These are phyloP conservation scores for Syncephalastrum monosporum DNA, from an alignment of 371 early-diverging fungal species.

Conservation along the genomic window DNA sequence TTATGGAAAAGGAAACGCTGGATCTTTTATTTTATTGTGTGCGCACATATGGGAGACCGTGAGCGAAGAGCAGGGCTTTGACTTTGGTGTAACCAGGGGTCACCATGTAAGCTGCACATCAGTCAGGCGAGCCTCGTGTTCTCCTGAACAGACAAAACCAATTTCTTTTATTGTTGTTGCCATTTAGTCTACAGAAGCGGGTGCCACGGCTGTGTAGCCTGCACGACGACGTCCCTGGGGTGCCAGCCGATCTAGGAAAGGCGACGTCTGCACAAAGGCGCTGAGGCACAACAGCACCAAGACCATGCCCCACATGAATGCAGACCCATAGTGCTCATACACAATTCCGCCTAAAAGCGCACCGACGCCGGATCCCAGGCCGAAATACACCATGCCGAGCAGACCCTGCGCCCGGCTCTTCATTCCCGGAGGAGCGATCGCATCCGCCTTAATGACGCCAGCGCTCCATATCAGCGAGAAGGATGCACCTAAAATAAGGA, in stretches of 20 bases:
- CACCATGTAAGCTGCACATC: no score
- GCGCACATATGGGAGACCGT: no score
- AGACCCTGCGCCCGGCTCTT: constrained; percentile 35
- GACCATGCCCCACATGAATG: constrained; percentile 25
- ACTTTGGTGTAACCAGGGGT: no score
- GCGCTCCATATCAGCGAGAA: constrained; percentile 40
- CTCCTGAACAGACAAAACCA: no score
- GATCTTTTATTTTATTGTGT: no score
- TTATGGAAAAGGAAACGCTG: no score
- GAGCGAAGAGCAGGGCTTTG: no score
- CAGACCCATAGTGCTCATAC: constrained; percentile 26
- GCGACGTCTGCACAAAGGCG: constrained; percentile 15
- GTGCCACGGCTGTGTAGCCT: constrained; percentile 2
- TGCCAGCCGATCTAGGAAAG: no score
- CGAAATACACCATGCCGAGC: constrained; percentile 32
- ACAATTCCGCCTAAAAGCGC: constrained; percentile 25
- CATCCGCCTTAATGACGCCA: constrained; percentile 34
- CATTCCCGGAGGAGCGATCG: constrained; percentile 20
- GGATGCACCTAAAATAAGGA: constrained; percentile 9
- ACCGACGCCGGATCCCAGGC: constrained; percentile 33
- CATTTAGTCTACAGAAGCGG: not conserved
- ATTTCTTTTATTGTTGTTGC: no score
- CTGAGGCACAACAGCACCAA: constrained; percentile 14
- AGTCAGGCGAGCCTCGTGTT: no score
- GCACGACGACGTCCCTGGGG: not conserved